Percentiles rank a stretch among this genome's conserved stretches.
These are phyloP conservation scores for Podaxis mareebaensis DNA, from an alignment of 768 basidiomycete species.

Conservation along the genomic window DNA sequence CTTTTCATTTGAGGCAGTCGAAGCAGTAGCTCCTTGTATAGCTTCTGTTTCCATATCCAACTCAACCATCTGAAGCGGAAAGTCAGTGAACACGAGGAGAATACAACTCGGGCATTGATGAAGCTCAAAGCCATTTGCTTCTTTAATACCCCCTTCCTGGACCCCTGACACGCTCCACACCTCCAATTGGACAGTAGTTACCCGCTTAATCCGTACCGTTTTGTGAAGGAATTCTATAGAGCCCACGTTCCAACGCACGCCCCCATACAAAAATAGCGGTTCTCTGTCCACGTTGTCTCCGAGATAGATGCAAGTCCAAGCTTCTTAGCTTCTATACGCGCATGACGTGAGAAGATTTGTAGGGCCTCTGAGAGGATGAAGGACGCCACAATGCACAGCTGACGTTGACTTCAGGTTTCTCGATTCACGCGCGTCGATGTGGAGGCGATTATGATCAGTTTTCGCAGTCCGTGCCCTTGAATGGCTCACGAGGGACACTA, in stretches of 20 bases:
- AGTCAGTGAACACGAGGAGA: background rate
- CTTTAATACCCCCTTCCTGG: slow-evolving; percentile 1
- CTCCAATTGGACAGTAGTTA: background rate
- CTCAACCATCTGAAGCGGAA: background rate
- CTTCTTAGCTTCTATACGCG: background rate
- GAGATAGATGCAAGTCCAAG: background rate
- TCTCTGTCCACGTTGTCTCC: slow-evolving; percentile 4
- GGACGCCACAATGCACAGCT: background rate
- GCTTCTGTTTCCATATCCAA: background rate
- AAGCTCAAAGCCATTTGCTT: background rate
- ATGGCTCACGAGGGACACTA: background rate
- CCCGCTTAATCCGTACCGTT: background rate
- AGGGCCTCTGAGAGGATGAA: background rate
- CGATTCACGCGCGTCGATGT: background rate
- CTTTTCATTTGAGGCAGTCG: background rate
- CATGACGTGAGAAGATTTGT: background rate
- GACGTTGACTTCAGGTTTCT: background rate
- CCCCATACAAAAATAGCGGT: background rate
- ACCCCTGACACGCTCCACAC: background rate
- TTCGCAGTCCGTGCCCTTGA: background rate
- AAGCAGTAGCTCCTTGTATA: background rate
- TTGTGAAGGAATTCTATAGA: background rate
- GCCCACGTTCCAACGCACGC: background rate
- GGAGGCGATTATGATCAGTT: background rate
- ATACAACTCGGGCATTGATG: too few species aligned